Evolutionary conservation across 78 protist genomes (phyloP).

Genomic region (Cavenderia fasciculata): DNA sequence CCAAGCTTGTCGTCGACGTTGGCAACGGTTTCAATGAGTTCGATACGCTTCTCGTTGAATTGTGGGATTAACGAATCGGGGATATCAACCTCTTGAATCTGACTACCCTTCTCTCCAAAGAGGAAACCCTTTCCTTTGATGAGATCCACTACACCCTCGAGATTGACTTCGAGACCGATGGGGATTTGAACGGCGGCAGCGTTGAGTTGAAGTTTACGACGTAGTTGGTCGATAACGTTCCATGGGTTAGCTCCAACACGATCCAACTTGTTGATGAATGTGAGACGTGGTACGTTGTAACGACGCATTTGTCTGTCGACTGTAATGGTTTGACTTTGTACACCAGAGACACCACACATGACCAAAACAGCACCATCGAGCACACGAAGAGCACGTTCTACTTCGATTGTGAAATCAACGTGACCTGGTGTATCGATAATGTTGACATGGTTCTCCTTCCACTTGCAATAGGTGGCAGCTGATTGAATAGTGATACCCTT

Average conservation of each 20-base stretch:
- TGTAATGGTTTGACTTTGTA: slow-evolving; percentile 93
- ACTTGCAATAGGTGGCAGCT: slow-evolving; percentile 96
- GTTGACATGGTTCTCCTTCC: slow-evolving; percentile 94
- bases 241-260: slow-evolving; percentile 91
- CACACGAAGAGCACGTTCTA: slow-evolving; percentile 93
- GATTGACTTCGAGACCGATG: slow-evolving; percentile 83
- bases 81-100: not conserved
- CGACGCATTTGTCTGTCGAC: slow-evolving; percentile 96
- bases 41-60: slow-evolving; percentile 38
- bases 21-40: slow-evolving; percentile 51
- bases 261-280: slow-evolving; percentile 96
- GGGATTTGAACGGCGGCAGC: slow-evolving; percentile 92
- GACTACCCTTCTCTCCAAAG: slow-evolving; percentile 75
- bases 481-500: slow-evolving; percentile 98
- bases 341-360: slow-evolving; percentile 96
- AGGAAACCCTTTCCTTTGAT: slow-evolving; percentile 64
- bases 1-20: slow-evolving; percentile 66
- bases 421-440: slow-evolving; percentile 99
- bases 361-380: slow-evolving; percentile 95
- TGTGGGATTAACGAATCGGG: slow-evolving; percentile 9
- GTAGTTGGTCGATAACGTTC: slow-evolving; percentile 69
- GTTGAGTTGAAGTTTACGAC: slow-evolving; percentile 88
- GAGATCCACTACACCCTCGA: slow-evolving; percentile 93
- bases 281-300: slow-evolving; percentile 95
- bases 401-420: slow-evolving; percentile 99